Evolutionary conservation across 2,329 filamentous ascomycete species (phyloP), one percentile per base, ranked within the genome.

Genomic region (Arthrinium phaeospermum): DNA sequence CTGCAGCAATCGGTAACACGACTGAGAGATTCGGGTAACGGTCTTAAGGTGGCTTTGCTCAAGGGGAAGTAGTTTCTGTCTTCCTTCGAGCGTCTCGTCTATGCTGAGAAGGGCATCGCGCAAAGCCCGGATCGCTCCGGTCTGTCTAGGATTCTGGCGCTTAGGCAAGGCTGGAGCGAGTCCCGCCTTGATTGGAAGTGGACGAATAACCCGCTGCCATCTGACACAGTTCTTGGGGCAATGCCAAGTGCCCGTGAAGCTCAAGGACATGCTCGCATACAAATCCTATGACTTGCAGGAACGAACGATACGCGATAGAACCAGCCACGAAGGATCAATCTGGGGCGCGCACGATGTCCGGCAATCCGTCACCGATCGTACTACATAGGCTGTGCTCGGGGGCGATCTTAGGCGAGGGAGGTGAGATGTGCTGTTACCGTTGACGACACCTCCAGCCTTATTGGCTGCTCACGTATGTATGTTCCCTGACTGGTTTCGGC

Each of bases 41-140:
- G 74, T 75, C 16, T 73, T 71, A 44, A 78, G 75, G 47, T 80
- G 78, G 16, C 74, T 75, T 41, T 72, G 74, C 69, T 80, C 78
- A 34, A 78, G 77, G 0, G 77, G 70, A 45, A 76, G 57, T 34
- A 75, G 76, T 24, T 67, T 57, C 16, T 72, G 73, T 22, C 75
- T 71, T 34, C 75, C 75, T 1, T 72, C 5, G 22, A 80, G 72
- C 3, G 68, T 75, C 19, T 75, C 71, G 24, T 72, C 49, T 6
- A 80, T 75, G 0, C 72, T 73, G 19, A 61, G 41, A 30, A 80
- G 69, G 1, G 73, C 74, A 6, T 19, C 30, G 53, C 53, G 27
- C 3, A 61, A 19, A 34, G 53, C 53, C 30, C 53, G 53, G 30
- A 61, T 61, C 16, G 53, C 16, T 34, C 13, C 51, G 13, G 51